Evolutionary conservation across 2,329 filamentous ascomycete genomes (phyloP).

Genomic region (Xylariaceae sp.): DNA sequence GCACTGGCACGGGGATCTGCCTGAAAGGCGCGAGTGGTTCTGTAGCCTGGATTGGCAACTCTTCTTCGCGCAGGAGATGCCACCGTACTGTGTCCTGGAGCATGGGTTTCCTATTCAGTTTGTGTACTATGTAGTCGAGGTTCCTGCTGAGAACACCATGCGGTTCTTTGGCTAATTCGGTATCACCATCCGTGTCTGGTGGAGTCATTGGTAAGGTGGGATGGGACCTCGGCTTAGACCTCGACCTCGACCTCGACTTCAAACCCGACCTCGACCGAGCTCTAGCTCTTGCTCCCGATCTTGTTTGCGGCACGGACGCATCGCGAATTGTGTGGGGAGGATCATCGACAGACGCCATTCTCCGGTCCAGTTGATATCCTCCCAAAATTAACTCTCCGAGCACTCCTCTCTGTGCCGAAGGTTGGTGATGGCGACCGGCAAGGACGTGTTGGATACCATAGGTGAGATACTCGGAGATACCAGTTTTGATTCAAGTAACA

Average conservation of each 20-base stretch:
- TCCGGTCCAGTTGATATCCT: slow-evolving; percentile 21
- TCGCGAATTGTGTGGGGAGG: slow-evolving; percentile 10
- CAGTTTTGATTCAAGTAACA: neutral
- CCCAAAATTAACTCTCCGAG: slow-evolving; percentile 21
- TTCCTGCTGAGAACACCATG: slow-evolving; percentile 4
- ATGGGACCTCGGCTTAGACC: neutral
- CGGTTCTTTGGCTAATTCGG: neutral
- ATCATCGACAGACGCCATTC: slow-evolving; percentile 18
- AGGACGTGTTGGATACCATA: neutral
- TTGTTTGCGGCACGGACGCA: neutral
- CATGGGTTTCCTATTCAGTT: slow-evolving; percentile 12
- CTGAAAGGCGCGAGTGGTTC: neutral
- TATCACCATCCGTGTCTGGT: slow-evolving; percentile 5
- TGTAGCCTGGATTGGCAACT: neutral
- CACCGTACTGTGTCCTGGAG: slow-evolving; percentile 13
- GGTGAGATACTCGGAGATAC: neutral
- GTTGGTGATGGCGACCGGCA: slow-evolving; percentile 8
- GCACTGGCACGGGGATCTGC: slow-evolving; percentile 2
- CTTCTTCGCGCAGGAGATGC: slow-evolving; percentile 3
- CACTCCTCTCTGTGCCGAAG: slow-evolving; percentile 16
- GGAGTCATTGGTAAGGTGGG: slow-evolving; percentile 6
- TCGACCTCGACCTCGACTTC: neutral
- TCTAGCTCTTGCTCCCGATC: neutral
- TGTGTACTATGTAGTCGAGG: slow-evolving; percentile 11
- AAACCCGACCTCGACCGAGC: neutral